Conservation (phyloP, 2,329 filamentous ascomycete genomes). For the Talaromyces sp. region DNA sequence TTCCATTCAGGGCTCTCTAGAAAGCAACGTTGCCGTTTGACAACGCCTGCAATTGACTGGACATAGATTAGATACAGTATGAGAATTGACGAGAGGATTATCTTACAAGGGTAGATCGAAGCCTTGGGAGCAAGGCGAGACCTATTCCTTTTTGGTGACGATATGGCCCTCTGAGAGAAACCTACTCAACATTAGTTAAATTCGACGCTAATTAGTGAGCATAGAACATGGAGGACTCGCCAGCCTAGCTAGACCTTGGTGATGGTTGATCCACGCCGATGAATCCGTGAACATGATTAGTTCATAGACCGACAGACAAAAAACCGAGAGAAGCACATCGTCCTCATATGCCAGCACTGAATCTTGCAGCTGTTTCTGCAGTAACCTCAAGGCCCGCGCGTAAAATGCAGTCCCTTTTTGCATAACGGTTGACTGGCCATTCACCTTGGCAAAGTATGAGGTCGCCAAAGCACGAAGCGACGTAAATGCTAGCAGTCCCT, state of each 20-base stretch:
- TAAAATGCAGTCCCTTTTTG: slow-evolving; percentile 9
- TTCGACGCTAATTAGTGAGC: no score
- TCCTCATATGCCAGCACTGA: slow-evolving; percentile 4
- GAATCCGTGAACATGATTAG: slow-evolving; percentile 15
- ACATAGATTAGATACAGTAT: not conserved
- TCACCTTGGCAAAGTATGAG: slow-evolving; percentile 13
- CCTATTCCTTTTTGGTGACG: slow-evolving; percentile 15
- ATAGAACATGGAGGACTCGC: not conserved
- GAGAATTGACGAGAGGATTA: not conserved
- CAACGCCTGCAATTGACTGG: slow-evolving; percentile 10
- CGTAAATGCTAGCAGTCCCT: not conserved
- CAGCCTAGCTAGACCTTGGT: slow-evolving; percentile 14
- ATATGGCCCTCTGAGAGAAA: slow-evolving; percentile 15
- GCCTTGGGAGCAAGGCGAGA: slow-evolving; percentile 6
- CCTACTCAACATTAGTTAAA: slow-evolving; percentile 1
- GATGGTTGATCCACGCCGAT: slow-evolving; percentile 17
- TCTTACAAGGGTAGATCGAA: slow-evolving; percentile 17
- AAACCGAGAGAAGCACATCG: slow-evolving; percentile 14
- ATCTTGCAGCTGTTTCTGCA: slow-evolving; percentile 10
- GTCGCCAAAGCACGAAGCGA: slow-evolving; percentile 14
- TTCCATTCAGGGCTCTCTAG: slow-evolving; percentile 17
- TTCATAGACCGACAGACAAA: slow-evolving; percentile 16
- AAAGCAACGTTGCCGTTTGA: slow-evolving; percentile 20
- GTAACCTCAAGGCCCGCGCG: slow-evolving; percentile 7
- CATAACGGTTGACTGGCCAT: slow-evolving; percentile 7